These are phyloP conservation scores for Populus hybrid DNA, from an alignment of 441 rosid species.

Conservation along the genomic window DNA sequence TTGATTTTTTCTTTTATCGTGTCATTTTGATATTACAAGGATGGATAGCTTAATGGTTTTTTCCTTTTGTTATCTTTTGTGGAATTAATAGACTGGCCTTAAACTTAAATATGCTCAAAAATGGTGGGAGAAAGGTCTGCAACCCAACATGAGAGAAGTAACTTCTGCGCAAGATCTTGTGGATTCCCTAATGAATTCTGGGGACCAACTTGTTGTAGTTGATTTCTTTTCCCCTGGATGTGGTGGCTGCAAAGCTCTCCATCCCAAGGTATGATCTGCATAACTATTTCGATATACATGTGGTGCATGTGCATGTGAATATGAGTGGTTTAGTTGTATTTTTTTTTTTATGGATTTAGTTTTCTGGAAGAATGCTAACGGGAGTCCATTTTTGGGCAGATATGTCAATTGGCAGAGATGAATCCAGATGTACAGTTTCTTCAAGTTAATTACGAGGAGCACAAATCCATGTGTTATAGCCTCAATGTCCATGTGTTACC, in stretches of 20 bases:
- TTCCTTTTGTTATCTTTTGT: conserved; percentile 33
- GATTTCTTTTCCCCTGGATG: conserved; percentile 98
- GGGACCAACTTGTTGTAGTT: conserved; percentile 75
- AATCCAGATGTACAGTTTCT: conserved; percentile 78
- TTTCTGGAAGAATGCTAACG: background rate
- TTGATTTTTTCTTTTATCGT: background rate
- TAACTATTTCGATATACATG: background rate
- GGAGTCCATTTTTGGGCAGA: conserved; percentile 31
- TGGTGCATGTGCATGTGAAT: background rate
- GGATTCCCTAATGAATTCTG: conserved; percentile 58
- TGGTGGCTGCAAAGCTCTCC: conserved; percentile 95
- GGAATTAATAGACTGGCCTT: conserved; percentile 36
- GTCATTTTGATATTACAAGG: background rate
- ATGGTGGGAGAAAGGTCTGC: conserved; percentile 89
- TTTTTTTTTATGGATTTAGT: background rate
- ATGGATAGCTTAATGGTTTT: background rate
- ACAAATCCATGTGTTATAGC: conserved; percentile 90
- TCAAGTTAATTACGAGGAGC: conserved; percentile 91
- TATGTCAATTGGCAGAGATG: conserved; percentile 82
- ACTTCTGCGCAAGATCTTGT: conserved; percentile 81
- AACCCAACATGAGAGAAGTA: conserved; percentile 82
- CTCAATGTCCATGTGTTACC: conserved; percentile 88
- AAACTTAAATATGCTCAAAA: conserved; percentile 53
- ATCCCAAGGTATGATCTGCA: conserved; percentile 64
- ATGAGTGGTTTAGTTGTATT: background rate